Percentiles rank a stretch among this genome's conserved stretches.
Conservation (phyloP, 163 green algal genomes). For the Coccomyxa subellipsoidea region DNA sequence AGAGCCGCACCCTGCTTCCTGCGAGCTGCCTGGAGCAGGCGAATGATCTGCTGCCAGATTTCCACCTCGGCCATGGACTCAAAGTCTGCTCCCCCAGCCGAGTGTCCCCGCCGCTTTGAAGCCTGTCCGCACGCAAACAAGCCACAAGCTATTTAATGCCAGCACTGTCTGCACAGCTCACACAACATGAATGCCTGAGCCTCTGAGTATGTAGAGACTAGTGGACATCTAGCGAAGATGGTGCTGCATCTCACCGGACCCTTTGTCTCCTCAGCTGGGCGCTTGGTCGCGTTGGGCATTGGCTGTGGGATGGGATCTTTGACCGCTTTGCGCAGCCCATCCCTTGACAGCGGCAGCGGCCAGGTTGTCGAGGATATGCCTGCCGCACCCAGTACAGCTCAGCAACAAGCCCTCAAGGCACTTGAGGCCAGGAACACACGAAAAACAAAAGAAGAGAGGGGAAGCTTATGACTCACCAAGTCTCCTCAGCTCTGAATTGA, state of each 20-base stretch:
- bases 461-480: conserved; percentile 45
- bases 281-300: background rate
- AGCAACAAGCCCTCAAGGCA: too few relatives aligned
- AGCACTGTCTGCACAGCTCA: too few relatives aligned
- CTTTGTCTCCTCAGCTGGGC: background rate
- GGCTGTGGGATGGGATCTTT: conserved; percentile 1
- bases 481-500: conserved; percentile 58
- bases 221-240: background rate
- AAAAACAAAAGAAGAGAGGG: too few relatives aligned
- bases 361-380: background rate
- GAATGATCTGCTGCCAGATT: background rate
- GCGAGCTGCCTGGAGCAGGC: background rate
- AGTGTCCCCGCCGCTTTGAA: background rate
- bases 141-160: too few relatives aligned
- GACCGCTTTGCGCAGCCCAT: background rate
- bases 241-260: background rate
- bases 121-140: background rate
- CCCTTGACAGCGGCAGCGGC: conserved; percentile 9
- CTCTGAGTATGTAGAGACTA: too few relatives aligned
- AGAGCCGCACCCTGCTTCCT: background rate
- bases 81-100: background rate
- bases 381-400: too few relatives aligned
- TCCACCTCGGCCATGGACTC: background rate
- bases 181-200: too few relatives aligned
- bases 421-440: too few relatives aligned